Evolutionary conservation across 2,329 filamentous ascomycete species (phyloP).

Genomic region (Colletotrichum destructivum): DNA sequence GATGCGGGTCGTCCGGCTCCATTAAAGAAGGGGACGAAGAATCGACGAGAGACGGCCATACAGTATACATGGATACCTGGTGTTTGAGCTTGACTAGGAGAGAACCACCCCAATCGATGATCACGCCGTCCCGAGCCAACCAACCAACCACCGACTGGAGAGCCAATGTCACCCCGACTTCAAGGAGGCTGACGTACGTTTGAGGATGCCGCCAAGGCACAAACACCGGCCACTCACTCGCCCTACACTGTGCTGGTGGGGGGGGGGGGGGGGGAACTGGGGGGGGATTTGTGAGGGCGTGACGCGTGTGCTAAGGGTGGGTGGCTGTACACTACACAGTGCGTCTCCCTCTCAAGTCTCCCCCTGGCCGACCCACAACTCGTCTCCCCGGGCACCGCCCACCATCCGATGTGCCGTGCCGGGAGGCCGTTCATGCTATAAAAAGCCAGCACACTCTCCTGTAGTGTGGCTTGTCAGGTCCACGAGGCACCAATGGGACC

Average conservation of each 20-base stretch:
- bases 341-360: not conserved
- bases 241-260: slow-evolving; percentile 5
- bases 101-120: not conserved
- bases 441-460: slow-evolving; percentile 10
- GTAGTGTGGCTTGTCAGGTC: slow-evolving; percentile 2
- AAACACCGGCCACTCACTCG: slow-evolving; percentile 5
- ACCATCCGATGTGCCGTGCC: slow-evolving; percentile 39
- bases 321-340: slow-evolving; percentile 23
- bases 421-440: slow-evolving; percentile 36
- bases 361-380: not conserved
- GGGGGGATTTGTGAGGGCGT: slow-evolving; percentile 5
- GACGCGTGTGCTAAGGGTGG: slow-evolving; percentile 26
- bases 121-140: not conserved
- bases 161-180: not conserved
- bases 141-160: not conserved
- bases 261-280: not conserved
- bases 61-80: slow-evolving; percentile 25
- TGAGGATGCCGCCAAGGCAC: slow-evolving; percentile 28
- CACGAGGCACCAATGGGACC: slow-evolving; percentile 12
- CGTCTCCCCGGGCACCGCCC: slow-evolving; percentile 17
- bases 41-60: slow-evolving; percentile 4
- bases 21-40: slow-evolving; percentile 25
- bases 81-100: slow-evolving; percentile 34
- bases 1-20: slow-evolving; percentile 32
- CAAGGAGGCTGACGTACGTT: slow-evolving; percentile 42